Base-by-base conservation (phyloP, 129 eudicot species). In the Scalesia atractyloides region DNA sequence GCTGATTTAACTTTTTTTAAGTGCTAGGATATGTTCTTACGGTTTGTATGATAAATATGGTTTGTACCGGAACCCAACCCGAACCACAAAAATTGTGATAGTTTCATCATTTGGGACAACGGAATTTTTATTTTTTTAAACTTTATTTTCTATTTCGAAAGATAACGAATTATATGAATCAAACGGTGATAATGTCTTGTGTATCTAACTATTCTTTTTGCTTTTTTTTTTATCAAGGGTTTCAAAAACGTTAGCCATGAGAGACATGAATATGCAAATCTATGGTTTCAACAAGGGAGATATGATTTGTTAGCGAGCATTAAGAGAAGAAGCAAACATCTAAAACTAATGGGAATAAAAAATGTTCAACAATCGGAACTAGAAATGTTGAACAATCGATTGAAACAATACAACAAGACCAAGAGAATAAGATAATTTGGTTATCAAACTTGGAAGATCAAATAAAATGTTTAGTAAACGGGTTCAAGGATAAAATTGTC, bases 271-370 rank as follows among this genome's bases (percentile, higher is more conserved):
- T 76, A 76, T 8, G 76, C 75, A 17, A 76, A 76, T 15, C 44
- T 47, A 56, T 69, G 81, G 81, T 76, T 76, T 37, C 18, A 6
- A 15, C 58, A 17, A 37, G 75, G 75, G 11, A 68, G 75, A 36
- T 13, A 58, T 2, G 74, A 68, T 17, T 26, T 53, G 37, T 26
- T 53, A 26, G 66, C 8, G 36, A 75, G 53, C 53, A 65, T 75
- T 26, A 66, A 24, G 18, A 75, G 73, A 18, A 65, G 79, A 75
- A 63, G 7, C 8, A 74, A 59, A 24, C 26, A 5, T 26, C 1
- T 26, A 59, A 17, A 61, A 61, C 46, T 33, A 65, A 46, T 17
- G 3, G 30, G 26, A 64, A 74, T 53, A 64, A n/a, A 18, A 74
- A 52, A 22, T 20, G 57, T 41, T 74, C 33, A 64, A 39, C 17